A percentile compares a stretch with the other conserved stretches of the same genome.
phyloP scores from a whole-genome alignment of 2,329 filamentous ascomycete species.

The Aspergillus puulaauensis region DNA sequence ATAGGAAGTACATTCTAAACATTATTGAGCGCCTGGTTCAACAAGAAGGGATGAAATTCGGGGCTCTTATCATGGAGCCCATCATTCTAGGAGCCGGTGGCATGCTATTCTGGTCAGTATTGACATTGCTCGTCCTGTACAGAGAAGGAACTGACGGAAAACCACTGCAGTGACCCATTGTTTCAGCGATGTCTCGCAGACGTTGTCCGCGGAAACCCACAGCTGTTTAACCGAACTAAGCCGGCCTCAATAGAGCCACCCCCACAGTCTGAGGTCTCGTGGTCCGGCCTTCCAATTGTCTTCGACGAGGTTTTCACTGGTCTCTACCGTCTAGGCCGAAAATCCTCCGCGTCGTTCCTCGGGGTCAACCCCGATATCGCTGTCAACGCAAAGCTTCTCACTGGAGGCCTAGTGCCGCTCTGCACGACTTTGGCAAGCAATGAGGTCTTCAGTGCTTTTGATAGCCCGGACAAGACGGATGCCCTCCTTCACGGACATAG shows the following conservation, averaged over 20 bases:
- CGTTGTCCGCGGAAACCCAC: slow-evolving; percentile 60
- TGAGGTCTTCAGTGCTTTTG: slow-evolving; percentile 70
- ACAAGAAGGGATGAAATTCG: slow-evolving; percentile 64
- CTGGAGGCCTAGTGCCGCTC: slow-evolving; percentile 75
- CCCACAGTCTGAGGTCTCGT: slow-evolving; percentile 37
- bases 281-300: slow-evolving; percentile 74
- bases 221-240: slow-evolving; percentile 51
- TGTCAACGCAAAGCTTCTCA: slow-evolving; percentile 80
- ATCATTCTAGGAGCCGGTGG: slow-evolving; percentile 78
- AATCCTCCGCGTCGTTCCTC: slow-evolving; percentile 69
- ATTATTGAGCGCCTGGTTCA: slow-evolving; percentile 55
- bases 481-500: slow-evolving; percentile 81
- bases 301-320: slow-evolving; percentile 90
- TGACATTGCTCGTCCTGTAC: background rate
- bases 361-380: slow-evolving; percentile 69
- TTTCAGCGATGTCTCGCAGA: slow-evolving; percentile 73
- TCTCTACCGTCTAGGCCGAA: slow-evolving; percentile 74
- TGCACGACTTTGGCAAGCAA: slow-evolving; percentile 74
- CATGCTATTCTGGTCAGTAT: slow-evolving; percentile 72
- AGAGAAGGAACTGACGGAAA: background rate
- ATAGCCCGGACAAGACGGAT: slow-evolving; percentile 71
- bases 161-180: slow-evolving; percentile 65
- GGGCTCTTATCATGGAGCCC: slow-evolving; percentile 77
- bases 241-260: slow-evolving; percentile 4
- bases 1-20: slow-evolving; percentile 59